Conservation (phyloP, 345 rosid species). For the Hevea brasiliensis region DNA sequence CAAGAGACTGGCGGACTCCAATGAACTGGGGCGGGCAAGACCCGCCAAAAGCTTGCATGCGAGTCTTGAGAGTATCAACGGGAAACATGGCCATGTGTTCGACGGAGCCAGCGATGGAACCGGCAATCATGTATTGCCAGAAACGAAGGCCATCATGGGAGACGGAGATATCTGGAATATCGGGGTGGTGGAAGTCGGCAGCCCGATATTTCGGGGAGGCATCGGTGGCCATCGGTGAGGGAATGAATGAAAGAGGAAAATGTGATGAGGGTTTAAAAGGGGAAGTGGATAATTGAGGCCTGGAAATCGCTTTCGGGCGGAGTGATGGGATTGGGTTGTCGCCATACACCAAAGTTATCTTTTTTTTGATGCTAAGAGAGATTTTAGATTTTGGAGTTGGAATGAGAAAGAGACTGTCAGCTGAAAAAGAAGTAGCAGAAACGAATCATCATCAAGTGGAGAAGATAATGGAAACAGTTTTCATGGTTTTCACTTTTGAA, state of each 20-base stretch:
- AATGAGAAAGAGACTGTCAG: background rate
- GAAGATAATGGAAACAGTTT: no score
- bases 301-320: conserved; percentile 28
- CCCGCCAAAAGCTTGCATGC: conserved; percentile 24
- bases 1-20: conserved; percentile 16
- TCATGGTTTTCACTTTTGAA: no score
- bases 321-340: conserved; percentile 14
- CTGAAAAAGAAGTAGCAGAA: background rate
- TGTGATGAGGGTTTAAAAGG: background rate
- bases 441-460: background rate
- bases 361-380: background rate
- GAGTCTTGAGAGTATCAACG: conserved; percentile 30
- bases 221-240: conserved; percentile 9
- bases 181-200: conserved; percentile 22
- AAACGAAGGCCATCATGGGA: conserved; percentile 31
- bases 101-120: conserved; percentile 28
- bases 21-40: background rate
- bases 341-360: conserved; percentile 15
- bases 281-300: conserved; percentile 15
- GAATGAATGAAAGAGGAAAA: background rate
- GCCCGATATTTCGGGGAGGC: conserved; percentile 20
- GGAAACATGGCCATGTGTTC: conserved; percentile 35
- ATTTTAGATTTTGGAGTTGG: background rate
- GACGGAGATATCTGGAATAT: background rate
- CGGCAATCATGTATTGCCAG: conserved; percentile 33